These are phyloP conservation scores for Firmiana major DNA, from an alignment of 345 rosid species.

Conservation along the genomic window DNA sequence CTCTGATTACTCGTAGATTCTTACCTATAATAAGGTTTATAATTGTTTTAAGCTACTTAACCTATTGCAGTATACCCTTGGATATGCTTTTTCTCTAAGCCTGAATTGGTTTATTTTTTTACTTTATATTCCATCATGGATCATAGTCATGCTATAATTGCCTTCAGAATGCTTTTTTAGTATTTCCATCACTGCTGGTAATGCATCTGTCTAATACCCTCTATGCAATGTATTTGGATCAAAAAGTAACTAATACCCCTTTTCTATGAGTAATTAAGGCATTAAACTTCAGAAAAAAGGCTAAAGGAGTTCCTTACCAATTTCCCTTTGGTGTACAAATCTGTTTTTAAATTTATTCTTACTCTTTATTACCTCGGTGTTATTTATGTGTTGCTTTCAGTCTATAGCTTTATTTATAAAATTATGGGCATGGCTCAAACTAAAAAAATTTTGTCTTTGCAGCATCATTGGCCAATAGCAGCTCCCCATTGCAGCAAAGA, in stretches of 20 bases:
- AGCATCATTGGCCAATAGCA: slow-evolving; percentile 55
- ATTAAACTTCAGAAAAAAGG: neutral
- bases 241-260: neutral
- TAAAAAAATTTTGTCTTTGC: slow-evolving; percentile 17
- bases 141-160: neutral
- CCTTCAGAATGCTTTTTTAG: slow-evolving; percentile 2
- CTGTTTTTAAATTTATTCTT: neutral
- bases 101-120: neutral
- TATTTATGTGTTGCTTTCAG: slow-evolving; percentile 7
- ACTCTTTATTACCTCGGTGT: neutral
- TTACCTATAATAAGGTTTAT: neutral
- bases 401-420: neutral
- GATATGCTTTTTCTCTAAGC: neutral
- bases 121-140: neutral
- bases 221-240: neutral
- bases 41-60: neutral
- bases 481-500: slow-evolving; percentile 44
- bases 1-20: neutral
- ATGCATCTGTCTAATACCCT: neutral
- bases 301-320: neutral
- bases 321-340: neutral
- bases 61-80: neutral
- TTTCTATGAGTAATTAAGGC: neutral
- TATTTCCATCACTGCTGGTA: neutral
- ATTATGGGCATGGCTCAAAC: neutral